A percentile compares a stretch with the other conserved stretches of the same genome.
phyloP scores from a whole-genome alignment of 2,329 filamentous ascomycete genomes.

The Diaporthe aspalathi region DNA sequence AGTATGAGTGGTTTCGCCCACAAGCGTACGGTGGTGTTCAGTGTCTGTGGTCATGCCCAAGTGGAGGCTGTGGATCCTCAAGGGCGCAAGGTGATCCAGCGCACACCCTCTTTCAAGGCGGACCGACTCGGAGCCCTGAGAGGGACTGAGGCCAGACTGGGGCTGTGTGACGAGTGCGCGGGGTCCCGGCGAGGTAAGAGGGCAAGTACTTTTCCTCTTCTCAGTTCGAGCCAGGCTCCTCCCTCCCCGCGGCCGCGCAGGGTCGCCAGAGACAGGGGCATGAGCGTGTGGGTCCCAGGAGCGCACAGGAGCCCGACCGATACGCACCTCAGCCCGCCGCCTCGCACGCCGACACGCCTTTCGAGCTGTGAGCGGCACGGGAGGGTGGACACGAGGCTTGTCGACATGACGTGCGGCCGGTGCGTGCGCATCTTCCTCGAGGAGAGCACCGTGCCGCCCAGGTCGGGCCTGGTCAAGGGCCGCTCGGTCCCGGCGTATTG shows the following conservation, averaged over 20 bases:
- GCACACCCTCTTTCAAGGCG: neutral
- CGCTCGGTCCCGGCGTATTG: constrained; percentile 7
- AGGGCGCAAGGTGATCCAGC: neutral
- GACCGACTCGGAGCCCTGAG: neutral
- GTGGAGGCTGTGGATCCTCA: neutral
- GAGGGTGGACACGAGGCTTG: neutral
- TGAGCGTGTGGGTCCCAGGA: constrained; percentile 16
- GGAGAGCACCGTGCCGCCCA: constrained; percentile 23
- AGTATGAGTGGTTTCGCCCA: neutral
- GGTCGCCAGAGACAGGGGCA: neutral
- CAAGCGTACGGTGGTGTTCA: neutral
- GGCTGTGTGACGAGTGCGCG: neutral
- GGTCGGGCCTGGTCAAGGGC: constrained; percentile 2
- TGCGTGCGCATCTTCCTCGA: neutral
- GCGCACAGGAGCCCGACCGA: constrained; percentile 12
- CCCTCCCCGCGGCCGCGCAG: neutral
- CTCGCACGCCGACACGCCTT: constrained; percentile 4
- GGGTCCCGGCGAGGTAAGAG: neutral
- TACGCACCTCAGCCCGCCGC: neutral
- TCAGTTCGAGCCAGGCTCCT: neutral
- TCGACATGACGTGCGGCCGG: constrained; percentile 11
- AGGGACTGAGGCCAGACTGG: neutral
- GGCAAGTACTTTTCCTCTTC: neutral
- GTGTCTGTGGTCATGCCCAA: constrained; percentile 6
- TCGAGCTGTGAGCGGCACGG: constrained; percentile 16